These are phyloP conservation scores for Pseudocercospora pini-densiflorae DNA, from an alignment of 2,329 filamentous ascomycete species.

Conservation along the genomic window DNA sequence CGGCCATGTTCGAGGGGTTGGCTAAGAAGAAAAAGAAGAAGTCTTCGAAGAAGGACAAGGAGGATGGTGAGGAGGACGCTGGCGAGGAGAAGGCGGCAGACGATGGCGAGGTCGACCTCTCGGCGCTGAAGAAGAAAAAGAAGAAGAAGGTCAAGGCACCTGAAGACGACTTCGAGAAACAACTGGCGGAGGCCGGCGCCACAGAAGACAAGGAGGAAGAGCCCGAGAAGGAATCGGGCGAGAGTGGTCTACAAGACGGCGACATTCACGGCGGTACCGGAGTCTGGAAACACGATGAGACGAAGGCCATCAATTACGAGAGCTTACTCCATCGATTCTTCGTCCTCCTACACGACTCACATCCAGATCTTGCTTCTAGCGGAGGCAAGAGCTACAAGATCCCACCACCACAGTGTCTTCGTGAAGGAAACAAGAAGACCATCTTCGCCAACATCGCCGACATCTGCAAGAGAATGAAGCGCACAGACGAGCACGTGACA, in stretches of 20 bases:
- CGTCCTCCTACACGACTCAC: constrained; percentile 89
- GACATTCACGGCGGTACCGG: constrained; percentile 88
- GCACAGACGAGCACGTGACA: constrained; percentile 89
- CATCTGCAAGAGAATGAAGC: constrained; percentile 99
- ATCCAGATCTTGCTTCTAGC: constrained; percentile 85
- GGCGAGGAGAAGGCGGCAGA: constrained; percentile 55
- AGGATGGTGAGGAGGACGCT: constrained; percentile 36
- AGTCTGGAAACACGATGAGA: constrained; percentile 84
- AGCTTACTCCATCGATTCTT: constrained; percentile 92
- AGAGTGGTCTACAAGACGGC: constrained; percentile 60
- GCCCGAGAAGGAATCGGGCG: constrained; percentile 52
- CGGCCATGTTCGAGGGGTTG: constrained; percentile 43
- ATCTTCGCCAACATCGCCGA: constrained; percentile 99
- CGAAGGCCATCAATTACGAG: constrained; percentile 78
- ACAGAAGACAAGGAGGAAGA: constrained; percentile 57
- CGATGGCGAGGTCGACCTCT: constrained; percentile 67
- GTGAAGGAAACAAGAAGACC: constrained; percentile 99
- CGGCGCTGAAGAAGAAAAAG: constrained; percentile 86
- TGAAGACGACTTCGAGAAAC: constrained; percentile 69
- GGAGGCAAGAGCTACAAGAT: constrained; percentile 96
- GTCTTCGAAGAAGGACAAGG: constrained; percentile 53
- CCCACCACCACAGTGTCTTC: constrained; percentile 94
- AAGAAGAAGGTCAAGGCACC: constrained; percentile 69
- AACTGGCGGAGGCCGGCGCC: constrained; percentile 65
- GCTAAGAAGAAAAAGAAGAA: constrained; percentile 74